Conservation (phyloP, 2,329 filamentous ascomycete genomes). For the Xylaria sp. region DNA sequence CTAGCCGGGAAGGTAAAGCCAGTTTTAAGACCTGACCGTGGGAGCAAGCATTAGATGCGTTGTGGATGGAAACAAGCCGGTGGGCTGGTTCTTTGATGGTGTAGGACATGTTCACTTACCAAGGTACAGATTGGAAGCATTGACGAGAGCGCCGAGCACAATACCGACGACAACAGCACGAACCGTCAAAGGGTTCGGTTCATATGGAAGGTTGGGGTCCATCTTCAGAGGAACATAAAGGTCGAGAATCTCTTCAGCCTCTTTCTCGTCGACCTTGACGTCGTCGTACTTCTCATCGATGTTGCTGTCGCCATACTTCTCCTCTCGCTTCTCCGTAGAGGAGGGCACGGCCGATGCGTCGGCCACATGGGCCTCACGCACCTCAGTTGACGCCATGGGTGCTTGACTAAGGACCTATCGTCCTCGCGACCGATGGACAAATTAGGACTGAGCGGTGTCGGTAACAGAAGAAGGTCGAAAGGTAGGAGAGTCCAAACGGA, state of each 20-base stretch:
- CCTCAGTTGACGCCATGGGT: slow-evolving; percentile 44
- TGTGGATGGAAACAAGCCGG: background rate
- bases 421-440: slow-evolving; percentile 34
- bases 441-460: slow-evolving; percentile 22
- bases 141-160: slow-evolving; percentile 64
- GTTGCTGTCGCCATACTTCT: slow-evolving; percentile 42
- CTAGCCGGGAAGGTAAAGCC: slow-evolving; percentile 58
- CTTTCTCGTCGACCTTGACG: slow-evolving; percentile 45
- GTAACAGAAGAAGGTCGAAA: slow-evolving; percentile 20
- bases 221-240: slow-evolving; percentile 55
- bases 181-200: slow-evolving; percentile 59
- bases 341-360: slow-evolving; percentile 35
- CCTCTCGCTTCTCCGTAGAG: slow-evolving; percentile 39
- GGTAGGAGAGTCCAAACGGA: background rate
- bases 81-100: slow-evolving; percentile 25
- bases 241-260: slow-evolving; percentile 51
- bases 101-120: slow-evolving; percentile 53
- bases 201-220: slow-evolving; percentile 49
- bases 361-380: slow-evolving; percentile 39
- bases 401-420: slow-evolving; percentile 38
- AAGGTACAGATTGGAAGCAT: slow-evolving; percentile 68
- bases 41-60: slow-evolving; percentile 22
- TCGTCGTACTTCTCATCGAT: slow-evolving; percentile 43
- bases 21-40: slow-evolving; percentile 55
- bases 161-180: slow-evolving; percentile 63